Conservation (phyloP, 345 rosid genomes). For the Lenwebbia sp. region DNA sequence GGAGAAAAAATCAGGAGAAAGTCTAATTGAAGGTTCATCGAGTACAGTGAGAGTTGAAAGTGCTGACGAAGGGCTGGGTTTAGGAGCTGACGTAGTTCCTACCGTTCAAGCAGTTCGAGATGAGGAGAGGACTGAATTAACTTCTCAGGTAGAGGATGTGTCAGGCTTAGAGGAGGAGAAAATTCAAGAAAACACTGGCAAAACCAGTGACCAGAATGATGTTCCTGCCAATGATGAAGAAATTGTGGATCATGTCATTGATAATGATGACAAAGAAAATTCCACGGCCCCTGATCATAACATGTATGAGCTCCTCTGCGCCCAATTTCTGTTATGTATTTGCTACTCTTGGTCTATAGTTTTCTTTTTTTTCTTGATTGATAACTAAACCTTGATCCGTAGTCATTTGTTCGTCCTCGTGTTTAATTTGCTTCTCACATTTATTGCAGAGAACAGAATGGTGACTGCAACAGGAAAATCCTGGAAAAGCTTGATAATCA, state of each 20-base stretch:
- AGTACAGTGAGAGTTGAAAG: conserved; percentile 1
- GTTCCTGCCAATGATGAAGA: background rate
- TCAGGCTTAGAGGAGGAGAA: background rate
- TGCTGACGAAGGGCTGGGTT: conserved; percentile 3
- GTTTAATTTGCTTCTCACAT: background rate
- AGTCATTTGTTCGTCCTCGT: background rate
- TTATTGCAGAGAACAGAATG: background rate
- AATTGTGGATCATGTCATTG: background rate
- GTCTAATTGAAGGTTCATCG: background rate
- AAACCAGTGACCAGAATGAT: background rate
- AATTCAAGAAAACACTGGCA: background rate
- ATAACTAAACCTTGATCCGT: background rate
- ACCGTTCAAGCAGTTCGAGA: background rate
- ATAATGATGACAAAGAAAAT: conserved; percentile 14
- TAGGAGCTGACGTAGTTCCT: conserved; percentile 1
- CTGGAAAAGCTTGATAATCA: conserved; percentile 21
- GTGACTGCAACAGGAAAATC: conserved; percentile 16
- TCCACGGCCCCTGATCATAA: conserved; percentile 1
- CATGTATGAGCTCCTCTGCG: background rate
- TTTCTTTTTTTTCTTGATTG: background rate
- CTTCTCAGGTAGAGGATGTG: background rate
- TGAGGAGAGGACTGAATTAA: background rate
- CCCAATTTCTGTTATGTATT: background rate
- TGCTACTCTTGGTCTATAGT: background rate
- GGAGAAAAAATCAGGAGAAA: background rate